Evolutionary conservation across 176 grass and related monocot species (phyloP), one percentile per base, ranked within the genome.

Genomic region (Thinopyrum elongatum): DNA sequence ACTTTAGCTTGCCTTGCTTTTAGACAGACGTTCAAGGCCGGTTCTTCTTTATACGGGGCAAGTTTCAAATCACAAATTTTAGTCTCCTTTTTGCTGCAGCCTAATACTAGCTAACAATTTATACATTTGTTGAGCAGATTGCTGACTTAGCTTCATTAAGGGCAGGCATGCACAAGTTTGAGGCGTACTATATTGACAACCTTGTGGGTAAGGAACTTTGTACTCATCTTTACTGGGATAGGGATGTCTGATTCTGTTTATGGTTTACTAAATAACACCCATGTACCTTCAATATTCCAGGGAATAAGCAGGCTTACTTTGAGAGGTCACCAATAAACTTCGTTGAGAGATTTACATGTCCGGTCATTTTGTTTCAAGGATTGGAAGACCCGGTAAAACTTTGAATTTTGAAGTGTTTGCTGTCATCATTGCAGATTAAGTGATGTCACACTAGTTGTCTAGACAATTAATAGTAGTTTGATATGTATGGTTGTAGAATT

Each of bases 301-400:
- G 92, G 74, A 75, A 83, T 84, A 85, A 91, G 79, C 84, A 31
- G 2, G 92, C 70, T 70, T 97, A 89, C 72, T 90, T 84, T 72
- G 92, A 94, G 76, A 91, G 90, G 81, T 90, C 95, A 16, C 95
- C 92, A 21, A 97, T 97, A 78, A 97, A 97, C 70, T 95, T 91
- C 71, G 87, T 97, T n/a, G 83, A 95, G 69, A 94, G 91, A 75
- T 97, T 95, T 91, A 89, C 87, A 26, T 93, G 95, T 29, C 95
- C 95, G 1, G 87, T 97, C 31, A 97, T 97, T 87, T 90, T 97
- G 41, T 97, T 97, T 84, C 95, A 97, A 90, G 95, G 95, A 26
- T 86, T 95, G 39, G 92, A 97, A 11, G 92, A 97, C 78, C 92
- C 92, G 92, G 92, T 97, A 97, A 58, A 75, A 66, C 79, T 66